A percentile compares a stretch with the other conserved stretches of the same genome.
Evolutionary conservation across 179 eudicot genomes (phyloP).

Genomic region (Silene noctiflora): DNA sequence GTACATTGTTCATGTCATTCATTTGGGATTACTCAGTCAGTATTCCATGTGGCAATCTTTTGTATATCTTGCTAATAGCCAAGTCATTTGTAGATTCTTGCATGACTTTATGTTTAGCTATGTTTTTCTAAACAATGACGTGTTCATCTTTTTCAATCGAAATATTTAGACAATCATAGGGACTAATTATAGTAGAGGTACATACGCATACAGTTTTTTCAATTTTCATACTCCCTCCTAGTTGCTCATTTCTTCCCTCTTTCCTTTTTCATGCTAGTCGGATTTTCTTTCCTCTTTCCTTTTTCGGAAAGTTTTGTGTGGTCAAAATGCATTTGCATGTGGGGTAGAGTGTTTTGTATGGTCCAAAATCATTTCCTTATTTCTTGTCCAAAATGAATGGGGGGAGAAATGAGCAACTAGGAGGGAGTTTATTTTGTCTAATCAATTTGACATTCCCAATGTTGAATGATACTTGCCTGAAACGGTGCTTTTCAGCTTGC

Average conservation of each 20-base stretch:
- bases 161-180: background rate
- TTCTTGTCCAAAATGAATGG: no score
- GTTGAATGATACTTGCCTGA: background rate
- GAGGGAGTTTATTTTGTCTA: background rate
- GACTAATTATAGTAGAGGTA: background rate
- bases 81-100: background rate
- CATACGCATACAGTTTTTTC: background rate
- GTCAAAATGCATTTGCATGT: no score
- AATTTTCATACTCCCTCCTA: no score
- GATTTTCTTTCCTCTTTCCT: no score
- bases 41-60: conserved; percentile 1
- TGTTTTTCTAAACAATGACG: background rate
- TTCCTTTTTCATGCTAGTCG: no score
- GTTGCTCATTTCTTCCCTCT: no score
- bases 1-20: conserved; percentile 12
- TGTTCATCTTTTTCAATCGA: background rate
- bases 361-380: no score
- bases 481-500: background rate
- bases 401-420: no score
- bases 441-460: conserved; percentile 1
- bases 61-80: background rate
- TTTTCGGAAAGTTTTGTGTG: no score
- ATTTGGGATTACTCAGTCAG: conserved; percentile 5
- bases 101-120: conserved; percentile 9
- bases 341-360: no score